Conservation (phyloP, 192 early-diverging fungal genomes). For the Backusella mclennaniae region DNA sequence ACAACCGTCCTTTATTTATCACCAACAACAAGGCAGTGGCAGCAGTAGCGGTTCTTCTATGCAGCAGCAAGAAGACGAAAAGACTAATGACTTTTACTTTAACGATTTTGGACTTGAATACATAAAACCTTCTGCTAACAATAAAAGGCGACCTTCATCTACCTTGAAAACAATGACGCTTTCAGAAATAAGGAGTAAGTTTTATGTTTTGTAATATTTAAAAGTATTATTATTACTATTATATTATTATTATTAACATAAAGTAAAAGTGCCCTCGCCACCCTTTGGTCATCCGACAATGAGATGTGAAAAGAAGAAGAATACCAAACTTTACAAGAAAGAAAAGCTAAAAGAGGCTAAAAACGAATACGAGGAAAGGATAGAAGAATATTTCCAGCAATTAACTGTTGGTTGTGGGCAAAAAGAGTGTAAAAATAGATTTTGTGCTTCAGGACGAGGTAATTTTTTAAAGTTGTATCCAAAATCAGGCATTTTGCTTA, state of each 20-base stretch:
- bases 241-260: not conserved
- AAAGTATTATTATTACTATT: not conserved
- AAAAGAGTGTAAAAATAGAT: constrained; percentile 9
- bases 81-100: not conserved
- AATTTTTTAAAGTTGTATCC: not conserved
- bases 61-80: not conserved
- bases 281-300: not conserved
- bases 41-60: not conserved
- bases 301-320: not conserved
- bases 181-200: constrained; percentile 10
- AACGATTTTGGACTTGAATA: constrained; percentile 7
- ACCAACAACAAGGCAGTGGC: not conserved
- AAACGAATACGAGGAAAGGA: constrained; percentile 9
- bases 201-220: not conserved
- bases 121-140: not conserved
- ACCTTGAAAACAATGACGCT: not conserved
- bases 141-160: constrained; percentile 2
- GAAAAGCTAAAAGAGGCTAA: constrained; percentile 14
- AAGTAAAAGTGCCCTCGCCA: not conserved
- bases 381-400: constrained; percentile 17
- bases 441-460: constrained; percentile 16
- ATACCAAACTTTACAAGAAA: not conserved
- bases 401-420: constrained; percentile 14
- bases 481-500: not conserved
- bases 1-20: constrained; percentile 1